phyloP scores from a whole-genome alignment of 225 moss, liverwort and hornwort species.

The Neckera pumila region DNA sequence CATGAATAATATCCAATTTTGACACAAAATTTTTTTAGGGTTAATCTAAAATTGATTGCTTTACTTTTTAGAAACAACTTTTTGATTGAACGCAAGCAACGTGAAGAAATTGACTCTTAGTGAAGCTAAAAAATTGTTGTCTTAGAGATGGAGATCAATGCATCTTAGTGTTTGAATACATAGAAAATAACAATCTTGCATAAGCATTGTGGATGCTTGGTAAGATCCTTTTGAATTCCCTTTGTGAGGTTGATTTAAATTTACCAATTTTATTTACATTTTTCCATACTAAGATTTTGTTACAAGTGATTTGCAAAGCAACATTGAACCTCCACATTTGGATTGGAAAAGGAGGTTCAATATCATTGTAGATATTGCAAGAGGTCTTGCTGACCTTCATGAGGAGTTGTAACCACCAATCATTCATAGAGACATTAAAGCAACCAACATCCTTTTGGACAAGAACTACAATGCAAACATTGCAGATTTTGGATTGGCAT shows the following conservation, averaged over 20 bases:
- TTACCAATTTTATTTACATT: no score
- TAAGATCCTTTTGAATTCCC: background rate
- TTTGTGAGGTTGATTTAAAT: background rate
- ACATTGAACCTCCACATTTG: background rate
- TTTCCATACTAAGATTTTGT: background rate
- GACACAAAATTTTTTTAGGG: no score
- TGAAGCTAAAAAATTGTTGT: background rate
- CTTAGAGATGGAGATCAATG: background rate
- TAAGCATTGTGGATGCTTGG: background rate
- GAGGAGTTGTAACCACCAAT: background rate
- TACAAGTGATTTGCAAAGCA: background rate
- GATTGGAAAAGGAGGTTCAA: constrained; percentile 10
- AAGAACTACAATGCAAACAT: background rate
- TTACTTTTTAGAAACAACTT: background rate
- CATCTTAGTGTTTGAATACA: background rate
- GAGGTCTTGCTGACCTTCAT: background rate
- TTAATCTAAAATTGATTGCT: background rate
- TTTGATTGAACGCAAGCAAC: background rate
- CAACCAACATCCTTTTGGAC: background rate
- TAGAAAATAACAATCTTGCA: background rate
- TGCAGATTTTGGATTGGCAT: background rate
- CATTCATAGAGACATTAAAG: background rate
- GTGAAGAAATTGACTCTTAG: background rate
- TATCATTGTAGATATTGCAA: background rate
- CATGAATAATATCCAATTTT: background rate